Evolutionary conservation across 2,329 filamentous ascomycete genomes (phyloP), one percentile per base, ranked within the genome.

Genomic region (Paracorniculantispora psalliotae): DNA sequence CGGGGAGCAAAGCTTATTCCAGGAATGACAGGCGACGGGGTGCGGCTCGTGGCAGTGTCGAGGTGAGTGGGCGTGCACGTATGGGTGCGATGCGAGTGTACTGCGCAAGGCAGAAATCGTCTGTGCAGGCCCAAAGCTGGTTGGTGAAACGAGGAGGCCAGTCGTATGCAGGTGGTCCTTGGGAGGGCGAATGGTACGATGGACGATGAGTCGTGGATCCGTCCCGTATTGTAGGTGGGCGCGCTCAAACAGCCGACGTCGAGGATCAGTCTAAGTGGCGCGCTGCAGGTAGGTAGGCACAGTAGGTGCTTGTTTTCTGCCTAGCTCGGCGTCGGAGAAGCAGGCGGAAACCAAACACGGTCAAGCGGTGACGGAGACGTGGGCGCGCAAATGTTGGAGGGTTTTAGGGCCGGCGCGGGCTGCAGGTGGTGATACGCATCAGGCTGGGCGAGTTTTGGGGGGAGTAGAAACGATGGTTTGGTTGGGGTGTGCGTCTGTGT

Each of bases 201-300:
- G 53, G 53, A 30, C 41, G 52, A 54, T 55, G 52, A 21, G 51
- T 13, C n/a, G 51, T 21, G 51, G 39, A 54, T 52, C 49, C 21
- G 35, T 52, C n/a, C 30, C 19, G 13, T 12, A 26, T 19, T 52
- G 28, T 23, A 4, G 49, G 21, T 13, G 41, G 19, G 5, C 19
- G 48, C 30, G 48, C 26, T 44, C 25, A 54, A 17, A 54, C 37
- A 44, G 26, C 25, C 37, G 51, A 33, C 37, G 51, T 54, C 28
- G 52, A 55, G 52, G 52, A 47, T 55, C 35, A 13, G 21, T 17
- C 21, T 15, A 4, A n/a, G 35, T 39, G 49, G 21, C 21, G 33
- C 25, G 30, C 46, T 9, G 35, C 21, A 51, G 30, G 19, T 21
- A 43, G 13, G 44, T 28, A 25, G 44, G 12, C 21, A 17, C n/a